Conservation (phyloP, 2,329 filamentous ascomycete species). For the Diplodia intermedia region DNA sequence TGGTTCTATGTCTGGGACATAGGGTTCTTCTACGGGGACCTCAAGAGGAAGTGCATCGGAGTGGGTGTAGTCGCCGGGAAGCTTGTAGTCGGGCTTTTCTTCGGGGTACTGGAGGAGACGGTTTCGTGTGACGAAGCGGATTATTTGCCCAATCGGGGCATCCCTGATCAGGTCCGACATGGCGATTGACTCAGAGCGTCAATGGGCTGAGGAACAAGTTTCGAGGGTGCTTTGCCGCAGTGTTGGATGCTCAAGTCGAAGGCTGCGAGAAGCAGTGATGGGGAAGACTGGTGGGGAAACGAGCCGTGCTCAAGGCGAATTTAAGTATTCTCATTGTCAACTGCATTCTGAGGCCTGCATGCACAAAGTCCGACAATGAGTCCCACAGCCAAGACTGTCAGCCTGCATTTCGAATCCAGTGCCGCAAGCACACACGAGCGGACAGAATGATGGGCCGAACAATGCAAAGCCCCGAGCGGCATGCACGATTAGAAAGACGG, state of each 20-base stretch:
- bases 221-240: neutral
- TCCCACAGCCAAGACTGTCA: conserved; percentile 4
- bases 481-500: conserved; percentile 6
- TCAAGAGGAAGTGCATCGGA: conserved; percentile 34
- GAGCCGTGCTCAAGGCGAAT: neutral
- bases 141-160: conserved; percentile 64
- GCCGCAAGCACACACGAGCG: neutral
- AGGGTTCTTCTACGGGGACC: conserved; percentile 32
- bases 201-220: neutral
- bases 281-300: neutral
- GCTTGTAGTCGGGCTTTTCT: conserved; percentile 62
- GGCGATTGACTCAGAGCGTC: neutral
- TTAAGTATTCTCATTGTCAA: neutral
- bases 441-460: conserved; percentile 8
- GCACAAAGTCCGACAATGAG: neutral
- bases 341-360: neutral
- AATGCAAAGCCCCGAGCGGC: neutral
- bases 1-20: conserved; percentile 22
- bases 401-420: conserved; percentile 14
- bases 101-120: conserved; percentile 65
- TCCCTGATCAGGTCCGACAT: conserved; percentile 60
- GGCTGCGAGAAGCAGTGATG: neutral
- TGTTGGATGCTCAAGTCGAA: neutral
- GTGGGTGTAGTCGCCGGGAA: conserved; percentile 54
- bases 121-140: conserved; percentile 62